Evolutionary conservation across 2,329 filamentous ascomycete species (phyloP).

Genomic region (Capronia epimyces): DNA sequence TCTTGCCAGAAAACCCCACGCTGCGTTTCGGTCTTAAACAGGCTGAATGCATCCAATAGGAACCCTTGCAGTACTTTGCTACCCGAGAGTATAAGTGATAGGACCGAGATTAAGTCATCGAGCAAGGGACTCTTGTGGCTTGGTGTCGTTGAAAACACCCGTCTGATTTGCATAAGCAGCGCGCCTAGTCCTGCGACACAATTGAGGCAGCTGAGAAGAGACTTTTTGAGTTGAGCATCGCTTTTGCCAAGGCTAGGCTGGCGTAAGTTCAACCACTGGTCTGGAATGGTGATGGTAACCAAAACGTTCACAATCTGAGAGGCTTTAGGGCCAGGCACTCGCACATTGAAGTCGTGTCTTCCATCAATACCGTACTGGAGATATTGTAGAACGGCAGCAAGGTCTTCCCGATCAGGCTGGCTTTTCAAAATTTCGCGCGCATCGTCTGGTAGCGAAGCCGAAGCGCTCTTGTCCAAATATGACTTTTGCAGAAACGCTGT

Average conservation of each 20-base stretch:
- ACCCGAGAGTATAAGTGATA: conserved; percentile 32
- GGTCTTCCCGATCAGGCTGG: conserved; percentile 57
- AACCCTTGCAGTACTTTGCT: conserved; percentile 14
- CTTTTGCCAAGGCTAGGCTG: conserved; percentile 6
- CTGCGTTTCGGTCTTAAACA: conserved; percentile 35
- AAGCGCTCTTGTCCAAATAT: conserved; percentile 18
- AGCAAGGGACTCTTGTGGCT: conserved; percentile 32
- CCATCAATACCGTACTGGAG: conserved; percentile 38
- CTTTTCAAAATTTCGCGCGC: conserved; percentile 56
- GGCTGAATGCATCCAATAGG: conserved; percentile 35
- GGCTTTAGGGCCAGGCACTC: conserved; percentile 58
- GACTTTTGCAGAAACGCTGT: conserved; percentile 26
- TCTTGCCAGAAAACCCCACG: conserved; percentile 56
- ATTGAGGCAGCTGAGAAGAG: conserved; percentile 59
- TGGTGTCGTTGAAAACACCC: conserved; percentile 44
- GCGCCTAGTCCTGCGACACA: conserved; percentile 75
- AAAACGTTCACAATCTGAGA: conserved; percentile 71
- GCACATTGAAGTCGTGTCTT: conserved; percentile 45
- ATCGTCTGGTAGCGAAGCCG: conserved; percentile 39
- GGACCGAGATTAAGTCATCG: conserved; percentile 35
- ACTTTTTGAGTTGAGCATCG: conserved; percentile 36
- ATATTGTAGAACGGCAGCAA: conserved; percentile 51
- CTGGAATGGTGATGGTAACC: conserved; percentile 67
- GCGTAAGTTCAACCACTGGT: conserved; percentile 62
- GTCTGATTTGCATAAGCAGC: conserved; percentile 63